Evolutionary conservation across 2,329 filamentous ascomycete genomes (phyloP), one percentile per base, ranked within the genome.

Genomic region (Chaetomiaceae sp.): DNA sequence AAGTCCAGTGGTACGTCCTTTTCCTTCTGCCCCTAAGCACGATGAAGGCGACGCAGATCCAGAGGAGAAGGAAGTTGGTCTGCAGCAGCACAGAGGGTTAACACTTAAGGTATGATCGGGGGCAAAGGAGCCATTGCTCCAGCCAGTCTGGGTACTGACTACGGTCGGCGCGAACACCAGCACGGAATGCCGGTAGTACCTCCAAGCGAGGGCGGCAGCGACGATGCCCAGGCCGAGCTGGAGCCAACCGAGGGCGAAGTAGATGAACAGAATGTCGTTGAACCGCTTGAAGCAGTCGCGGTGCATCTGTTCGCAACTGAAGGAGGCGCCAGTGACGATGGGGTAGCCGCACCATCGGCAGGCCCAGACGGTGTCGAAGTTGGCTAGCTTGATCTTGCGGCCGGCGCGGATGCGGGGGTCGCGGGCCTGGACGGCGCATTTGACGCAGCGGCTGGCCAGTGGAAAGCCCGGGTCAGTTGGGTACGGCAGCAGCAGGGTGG

Each of bases 291-390:
- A 69, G 52, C 70, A 73, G 6, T 3, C 3, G 10, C 55, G 51
- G 50, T 73, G 70, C 47, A 71, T 72, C 55, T 72, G 64, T 26
- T 63, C 58, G 42, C 65, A 60, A 6, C 62, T 61, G 51, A 56
- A 62, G 8, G 62, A 62, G 10, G 57, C 49, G 20, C 56, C 57
- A 4, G 49, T 48, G 5, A 56, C 52, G 26, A 71, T 59, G 7
- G 69, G 70, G 48, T 58, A 64, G 0, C 70, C 69, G 55, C 71
- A 73, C 62, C 68, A 73, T 6, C 70, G 64, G 36, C 71, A 74
- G 10, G 69, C 60, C 60, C 63, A 71, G 22, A 64, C 61, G 4
- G 51, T 55, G 9, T 56, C 51, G 15, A 56, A 55, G 35, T 66
- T 67, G 6, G 60, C 68, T 34, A 73, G 59, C 0, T 54, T 54